Evolutionary conservation across 495 filamentous ascomycete species (phyloP).

Genomic region (Penicillium longicatenatum): DNA sequence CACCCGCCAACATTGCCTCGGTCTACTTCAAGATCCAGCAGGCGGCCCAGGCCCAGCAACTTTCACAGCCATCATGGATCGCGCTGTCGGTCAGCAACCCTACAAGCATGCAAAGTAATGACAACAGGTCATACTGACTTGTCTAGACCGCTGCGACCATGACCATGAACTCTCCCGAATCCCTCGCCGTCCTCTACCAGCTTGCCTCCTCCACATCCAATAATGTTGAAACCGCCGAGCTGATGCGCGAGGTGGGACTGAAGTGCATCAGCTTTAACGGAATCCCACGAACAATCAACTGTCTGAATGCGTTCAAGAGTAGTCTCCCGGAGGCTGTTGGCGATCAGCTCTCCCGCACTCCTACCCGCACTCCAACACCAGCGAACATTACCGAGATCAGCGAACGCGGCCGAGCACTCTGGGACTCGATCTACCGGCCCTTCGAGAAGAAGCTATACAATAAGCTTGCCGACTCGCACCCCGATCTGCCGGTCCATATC

Average conservation of each 20-base stretch:
- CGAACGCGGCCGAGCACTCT: constrained; percentile 60
- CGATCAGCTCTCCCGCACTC: constrained; percentile 21
- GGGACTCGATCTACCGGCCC: constrained; percentile 72
- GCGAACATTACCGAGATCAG: constrained; percentile 55
- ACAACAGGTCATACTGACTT: constrained; percentile 9
- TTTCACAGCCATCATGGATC: constrained; percentile 64
- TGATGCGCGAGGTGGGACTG: constrained; percentile 77
- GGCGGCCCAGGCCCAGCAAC: constrained; percentile 52
- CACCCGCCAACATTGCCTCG: constrained; percentile 58
- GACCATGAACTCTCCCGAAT: constrained; percentile 73
- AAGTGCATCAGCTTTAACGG: constrained; percentile 88
- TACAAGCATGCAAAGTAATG: constrained; percentile 3
- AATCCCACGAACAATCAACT: constrained; percentile 80
- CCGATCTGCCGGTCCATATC: constrained; percentile 78
- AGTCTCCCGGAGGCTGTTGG: constrained; percentile 45
- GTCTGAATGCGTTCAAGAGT: constrained; percentile 64
- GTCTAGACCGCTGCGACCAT: constrained; percentile 68
- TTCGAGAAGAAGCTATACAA: constrained; percentile 67
- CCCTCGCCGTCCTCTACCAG: constrained; percentile 56
- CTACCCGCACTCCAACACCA: constrained; percentile 21
- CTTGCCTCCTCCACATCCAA: constrained; percentile 45
- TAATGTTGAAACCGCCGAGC: constrained; percentile 61
- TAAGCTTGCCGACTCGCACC: constrained; percentile 68
- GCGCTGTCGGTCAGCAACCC: constrained; percentile 56
- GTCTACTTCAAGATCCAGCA: constrained; percentile 61